Base-by-base conservation (phyloP, 2,329 filamentous ascomycete species). In the Sporothrix brunneoviolacea region DNA sequence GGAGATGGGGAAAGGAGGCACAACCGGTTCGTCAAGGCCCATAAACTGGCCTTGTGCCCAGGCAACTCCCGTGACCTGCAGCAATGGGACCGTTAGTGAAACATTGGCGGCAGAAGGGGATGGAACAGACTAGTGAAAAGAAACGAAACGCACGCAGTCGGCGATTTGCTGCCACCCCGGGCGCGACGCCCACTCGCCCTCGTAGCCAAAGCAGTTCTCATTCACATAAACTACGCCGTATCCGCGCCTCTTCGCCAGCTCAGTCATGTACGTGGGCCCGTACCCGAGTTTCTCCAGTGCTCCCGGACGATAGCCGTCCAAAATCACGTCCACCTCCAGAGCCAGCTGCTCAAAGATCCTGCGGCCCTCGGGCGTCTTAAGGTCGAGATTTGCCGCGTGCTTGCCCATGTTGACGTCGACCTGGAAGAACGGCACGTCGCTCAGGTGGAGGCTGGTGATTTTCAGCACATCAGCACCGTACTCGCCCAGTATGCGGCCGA, bases 41-140 rank as follows among this genome's bases (percentile, higher is more conserved):
- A 83, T 82, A 56, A 79, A 78, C 8, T 65, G 62, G n/a, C 80
- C 80, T 58, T 83, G 80, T n/a, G 71, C 74, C 76, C 77, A 82
- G 0, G 79, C 77, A 3, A 80, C 67, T 4, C 79, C 79, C 8
- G 76, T 76, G 63, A 50, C 45, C 52, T 54, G 16, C 21, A 13
- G n/a, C n/a, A 3, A 32, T 10, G 16, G n/a, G n/a, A n/a, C 13
- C 24, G 27, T 47, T 16, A 47, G 44, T 47, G 24, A 47, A 21
- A 39, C 35, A 18, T 10, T 7, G 35, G 8, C 30, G 3, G 12
- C 15, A 15, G 7, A 37, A 16, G 22, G 24, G 21, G 19, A n/a
- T 9, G n/a, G 18, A 13, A 48, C n/a, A n/a, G n/a, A n/a, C n/a
- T n/a, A 6, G 13, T 1, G 27, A 32, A 33, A 12, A 40, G n/a